Conservation (phyloP, 495 filamentous ascomycete species). For the Aspergillus incahuasiensis region DNA sequence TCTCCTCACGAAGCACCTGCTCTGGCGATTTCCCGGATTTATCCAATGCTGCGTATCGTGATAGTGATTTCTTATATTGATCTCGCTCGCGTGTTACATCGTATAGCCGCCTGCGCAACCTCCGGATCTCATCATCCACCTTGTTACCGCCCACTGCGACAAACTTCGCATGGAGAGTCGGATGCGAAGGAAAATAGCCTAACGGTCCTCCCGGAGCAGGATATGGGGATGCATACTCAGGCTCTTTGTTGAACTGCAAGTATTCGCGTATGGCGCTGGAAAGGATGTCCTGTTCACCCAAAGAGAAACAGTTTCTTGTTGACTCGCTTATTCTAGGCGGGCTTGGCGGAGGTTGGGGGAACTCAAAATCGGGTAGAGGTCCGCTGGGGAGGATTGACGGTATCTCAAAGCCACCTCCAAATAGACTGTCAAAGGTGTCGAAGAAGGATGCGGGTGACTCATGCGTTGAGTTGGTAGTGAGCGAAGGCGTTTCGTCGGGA, state of each 20-base stretch:
- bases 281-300: slow-evolving; percentile 16
- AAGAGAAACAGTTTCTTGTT: slow-evolving; percentile 21
- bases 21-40: slow-evolving; percentile 21
- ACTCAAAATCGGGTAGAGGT: neutral
- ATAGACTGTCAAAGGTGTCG: slow-evolving; percentile 19
- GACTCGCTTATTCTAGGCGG: slow-evolving; percentile 14
- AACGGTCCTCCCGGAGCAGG: slow-evolving; percentile 21
- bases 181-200: slow-evolving; percentile 25
- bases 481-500: slow-evolving; percentile 20
- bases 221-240: slow-evolving; percentile 25
- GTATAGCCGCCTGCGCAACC: slow-evolving; percentile 12
- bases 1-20: slow-evolving; percentile 22
- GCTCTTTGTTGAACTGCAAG: slow-evolving; percentile 12
- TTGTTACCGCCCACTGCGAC: slow-evolving; percentile 19
- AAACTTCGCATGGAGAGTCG: slow-evolving; percentile 21
- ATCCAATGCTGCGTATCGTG: slow-evolving; percentile 15
- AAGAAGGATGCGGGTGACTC: slow-evolving; percentile 20
- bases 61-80: slow-evolving; percentile 19
- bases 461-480: slow-evolving; percentile 20
- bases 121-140: slow-evolving; percentile 10
- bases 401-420: slow-evolving; percentile 15
- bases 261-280: slow-evolving; percentile 18
- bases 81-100: slow-evolving; percentile 20
- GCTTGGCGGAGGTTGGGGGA: neutral
- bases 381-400: slow-evolving; percentile 2